Evolutionary conservation across 2,329 filamentous ascomycete genomes (phyloP).

Genomic region (Ascochyta clinopodiicola): DNA sequence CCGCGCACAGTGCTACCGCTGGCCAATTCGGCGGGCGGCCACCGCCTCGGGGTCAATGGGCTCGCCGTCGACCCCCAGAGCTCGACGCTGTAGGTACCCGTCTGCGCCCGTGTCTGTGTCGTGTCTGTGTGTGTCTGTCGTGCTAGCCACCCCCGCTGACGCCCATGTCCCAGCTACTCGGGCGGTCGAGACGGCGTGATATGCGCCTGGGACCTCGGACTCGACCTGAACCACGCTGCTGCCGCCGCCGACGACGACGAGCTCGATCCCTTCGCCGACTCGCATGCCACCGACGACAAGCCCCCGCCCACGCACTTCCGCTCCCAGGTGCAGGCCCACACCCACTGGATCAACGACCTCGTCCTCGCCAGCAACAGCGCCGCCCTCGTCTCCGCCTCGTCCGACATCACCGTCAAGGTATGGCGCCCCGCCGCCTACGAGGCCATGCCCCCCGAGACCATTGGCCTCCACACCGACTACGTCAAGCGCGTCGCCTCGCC

Average conservation of each 20-base stretch:
- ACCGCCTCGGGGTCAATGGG: constrained; percentile 93
- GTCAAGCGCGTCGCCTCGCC: constrained; percentile 92
- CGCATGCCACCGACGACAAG: constrained; percentile 40
- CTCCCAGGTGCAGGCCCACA: constrained; percentile 79
- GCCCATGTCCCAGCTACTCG: constrained; percentile 70
- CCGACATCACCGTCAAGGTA: constrained; percentile 90
- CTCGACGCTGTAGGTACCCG: constrained; percentile 74
- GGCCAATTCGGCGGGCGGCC: constrained; percentile 78
- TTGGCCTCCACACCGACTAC: constrained; percentile 94
- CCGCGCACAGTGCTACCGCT: constrained; percentile 69
- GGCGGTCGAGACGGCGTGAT: constrained; percentile 94
- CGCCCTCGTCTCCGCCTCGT: constrained; percentile 86
- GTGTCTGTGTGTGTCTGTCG: too few relatives aligned
- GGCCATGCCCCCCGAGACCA: constrained; percentile 72
- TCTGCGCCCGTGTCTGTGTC: neutral
- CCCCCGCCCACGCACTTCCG: constrained; percentile 62
- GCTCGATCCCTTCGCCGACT: constrained; percentile 51
- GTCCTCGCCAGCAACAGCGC: constrained; percentile 78
- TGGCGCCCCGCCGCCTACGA: constrained; percentile 79
- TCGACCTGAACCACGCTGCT: constrained; percentile 63
- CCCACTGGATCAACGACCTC: constrained; percentile 96
- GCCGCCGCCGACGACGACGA: constrained; percentile 41
- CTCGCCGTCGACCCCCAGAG: constrained; percentile 84
- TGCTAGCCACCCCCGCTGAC: constrained; percentile 9
- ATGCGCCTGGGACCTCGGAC: constrained; percentile 91